These are phyloP conservation scores for Pisolithus marmoratus DNA, from an alignment of 768 basidiomycete species.

Conservation along the genomic window DNA sequence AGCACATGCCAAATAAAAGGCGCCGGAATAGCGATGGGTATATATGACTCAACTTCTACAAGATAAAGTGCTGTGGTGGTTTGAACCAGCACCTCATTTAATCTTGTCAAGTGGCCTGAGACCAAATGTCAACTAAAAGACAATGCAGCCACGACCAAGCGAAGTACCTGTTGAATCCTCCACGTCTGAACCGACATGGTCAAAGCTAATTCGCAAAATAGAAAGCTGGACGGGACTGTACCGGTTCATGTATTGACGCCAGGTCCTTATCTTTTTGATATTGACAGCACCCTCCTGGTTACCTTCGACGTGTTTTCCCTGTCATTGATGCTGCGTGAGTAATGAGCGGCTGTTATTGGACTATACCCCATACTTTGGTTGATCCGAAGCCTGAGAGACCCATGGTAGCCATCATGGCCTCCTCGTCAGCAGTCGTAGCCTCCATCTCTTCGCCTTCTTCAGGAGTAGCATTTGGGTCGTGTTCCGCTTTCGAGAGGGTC, in stretches of 20 bases:
- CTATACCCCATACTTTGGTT: constrained; percentile 61
- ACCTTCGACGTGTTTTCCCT: constrained; percentile 78
- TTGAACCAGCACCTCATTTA: constrained; percentile 46
- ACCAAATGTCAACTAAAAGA: constrained; percentile 12
- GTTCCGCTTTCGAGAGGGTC: constrained; percentile 25
- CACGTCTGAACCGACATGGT: constrained; percentile 45
- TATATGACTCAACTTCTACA: constrained; percentile 14
- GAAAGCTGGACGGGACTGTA: constrained; percentile 22
- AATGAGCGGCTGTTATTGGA: not conserved
- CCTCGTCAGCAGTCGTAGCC: constrained; percentile 60
- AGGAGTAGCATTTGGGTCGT: constrained; percentile 38
- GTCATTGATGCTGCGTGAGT: constrained; percentile 1
- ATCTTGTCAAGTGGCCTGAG: constrained; percentile 90
- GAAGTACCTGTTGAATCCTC: constrained; percentile 74
- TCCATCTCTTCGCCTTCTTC: constrained; percentile 50
- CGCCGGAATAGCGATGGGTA: constrained; percentile 3
- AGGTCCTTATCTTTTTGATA: constrained; percentile 81
- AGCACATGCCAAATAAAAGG: constrained; percentile 7
- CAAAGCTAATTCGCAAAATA: constrained; percentile 3
- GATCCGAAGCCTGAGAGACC: constrained; percentile 82
- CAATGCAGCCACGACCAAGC: not conserved
- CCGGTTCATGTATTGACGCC: constrained; percentile 99
- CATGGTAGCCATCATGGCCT: constrained; percentile 87
- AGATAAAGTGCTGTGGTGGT: not conserved
- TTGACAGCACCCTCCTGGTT: constrained; percentile 69